Evolutionary conservation across 139 green algal species (phyloP).

Genomic region (Picochlorum sp.): DNA sequence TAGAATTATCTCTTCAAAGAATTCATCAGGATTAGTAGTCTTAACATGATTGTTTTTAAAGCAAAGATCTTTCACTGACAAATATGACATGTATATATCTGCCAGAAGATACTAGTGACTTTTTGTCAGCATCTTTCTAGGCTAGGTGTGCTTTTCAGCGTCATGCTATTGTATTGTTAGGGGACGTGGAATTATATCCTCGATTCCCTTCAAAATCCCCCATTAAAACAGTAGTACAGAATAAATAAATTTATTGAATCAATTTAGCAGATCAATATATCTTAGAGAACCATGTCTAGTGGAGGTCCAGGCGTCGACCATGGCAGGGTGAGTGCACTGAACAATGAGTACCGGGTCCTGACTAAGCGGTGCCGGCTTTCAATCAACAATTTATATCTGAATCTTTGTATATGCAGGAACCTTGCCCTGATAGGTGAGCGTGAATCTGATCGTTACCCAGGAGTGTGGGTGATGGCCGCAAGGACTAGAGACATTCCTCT

Average conservation of each 20-base stretch:
- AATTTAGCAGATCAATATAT: not conserved
- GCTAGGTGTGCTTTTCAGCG: too few relatives aligned
- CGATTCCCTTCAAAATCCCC: too few relatives aligned
- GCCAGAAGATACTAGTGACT: too few relatives aligned
- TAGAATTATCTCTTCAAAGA: too few relatives aligned
- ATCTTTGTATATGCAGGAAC: constrained; percentile 17
- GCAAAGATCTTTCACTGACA: too few relatives aligned
- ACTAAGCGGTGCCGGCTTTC: not conserved
- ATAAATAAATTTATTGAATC: not conserved
- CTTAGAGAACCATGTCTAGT: not conserved
- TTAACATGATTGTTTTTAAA: too few relatives aligned
- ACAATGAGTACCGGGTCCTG: not conserved
- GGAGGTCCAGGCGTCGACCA: constrained; percentile 11
- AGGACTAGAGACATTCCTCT: not conserved
- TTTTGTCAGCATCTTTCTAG: too few relatives aligned
- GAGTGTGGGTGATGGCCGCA: not conserved
- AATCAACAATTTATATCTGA: not conserved
- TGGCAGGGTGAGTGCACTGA: not conserved
- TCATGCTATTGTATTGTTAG: too few relatives aligned
- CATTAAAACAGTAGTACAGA: too few relatives aligned
- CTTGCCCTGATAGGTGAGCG: constrained; percentile 26
- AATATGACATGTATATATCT: too few relatives aligned
- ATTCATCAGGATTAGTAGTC: too few relatives aligned
- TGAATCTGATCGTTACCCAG: not conserved
- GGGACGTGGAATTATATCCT: too few relatives aligned